Base-by-base conservation (phyloP, 1,284 basidiomycete species). In the Heterobasidion annosum region DNA sequence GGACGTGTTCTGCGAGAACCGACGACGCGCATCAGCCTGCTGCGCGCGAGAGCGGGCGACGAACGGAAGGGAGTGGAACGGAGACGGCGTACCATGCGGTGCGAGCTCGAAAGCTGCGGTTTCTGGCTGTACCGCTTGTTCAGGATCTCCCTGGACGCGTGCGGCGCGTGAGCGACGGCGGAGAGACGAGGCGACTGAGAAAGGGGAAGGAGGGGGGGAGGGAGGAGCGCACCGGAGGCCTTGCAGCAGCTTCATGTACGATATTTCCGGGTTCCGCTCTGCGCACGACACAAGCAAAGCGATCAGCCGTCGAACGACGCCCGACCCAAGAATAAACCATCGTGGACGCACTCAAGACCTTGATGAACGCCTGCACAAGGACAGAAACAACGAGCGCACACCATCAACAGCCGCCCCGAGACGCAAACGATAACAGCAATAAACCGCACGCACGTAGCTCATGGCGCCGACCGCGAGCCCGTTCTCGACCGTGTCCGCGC, bases 381-480 rank as follows among this genome's bases (percentile, higher is more conserved):
- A 33, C 18, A 8, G 32, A 19, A 2, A 1, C 15, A 8, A 35
- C 51, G 43, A 53, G 10, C 32, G 19, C 35, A 25, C 34, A 12
- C 12, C 32, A 49, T 40, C 44, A 40, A 10, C 44, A 25, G 10
- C 3, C 1, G 15, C 48, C 13, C 15, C 15, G 40, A 44, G 25
- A 53, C 25, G 13, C 4, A 35, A 33, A 18, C 18, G 18, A 18
- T 2, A 18, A 18, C 18, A 18, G 18, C 18, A 18, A 33, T 8
- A 45, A 10, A 47, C 5, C 10, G 15, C 18, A 73, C 81, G 49
- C 61, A 87, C 85, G 62, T 76, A 83, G 65, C 82, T 87, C 92
- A 94, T 94, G 1, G 92, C 92, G 47, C 94, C 95, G 1, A 91
- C 93, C 4, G 88, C 92, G 54, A 78, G 73, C 1, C 92, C 92